Conservation (phyloP, 768 basidiomycete species). For the Boletus insuetus region DNA sequence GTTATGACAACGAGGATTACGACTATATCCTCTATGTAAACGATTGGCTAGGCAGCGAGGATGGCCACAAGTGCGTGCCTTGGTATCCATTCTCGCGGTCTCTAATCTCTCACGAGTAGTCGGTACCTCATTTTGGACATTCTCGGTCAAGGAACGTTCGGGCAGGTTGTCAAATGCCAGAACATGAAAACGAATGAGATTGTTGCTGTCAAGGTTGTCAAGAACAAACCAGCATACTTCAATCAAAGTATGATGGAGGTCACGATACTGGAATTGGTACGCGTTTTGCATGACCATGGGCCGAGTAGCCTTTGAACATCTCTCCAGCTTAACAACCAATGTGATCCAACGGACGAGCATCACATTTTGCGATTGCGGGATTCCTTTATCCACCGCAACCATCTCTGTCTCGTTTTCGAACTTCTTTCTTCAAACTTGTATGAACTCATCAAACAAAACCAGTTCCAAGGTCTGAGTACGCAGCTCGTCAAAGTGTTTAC, state of each 20-base stretch:
- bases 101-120: constrained; percentile 39
- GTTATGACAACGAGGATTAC: constrained; percentile 98
- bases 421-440: constrained; percentile 95
- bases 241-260: constrained; percentile 99
- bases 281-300: constrained; percentile 33
- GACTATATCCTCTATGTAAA: constrained; percentile 99
- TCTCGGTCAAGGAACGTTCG: constrained; percentile 97
- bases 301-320: not conserved
- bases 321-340: constrained; percentile 86
- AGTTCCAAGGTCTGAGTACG: constrained; percentile 95
- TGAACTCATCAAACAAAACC: constrained; percentile 99
- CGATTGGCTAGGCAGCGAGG: constrained; percentile 92
- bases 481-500: constrained; percentile 99
- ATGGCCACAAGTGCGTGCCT: constrained; percentile 83
- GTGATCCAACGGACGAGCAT: constrained; percentile 92
- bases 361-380: constrained; percentile 94
- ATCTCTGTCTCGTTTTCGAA: constrained; percentile 97
- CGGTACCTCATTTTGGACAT: constrained; percentile 94
- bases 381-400: constrained; percentile 94
- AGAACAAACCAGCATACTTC: constrained; percentile 99
- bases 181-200: constrained; percentile 99
- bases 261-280: constrained; percentile 90
- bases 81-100: not conserved
- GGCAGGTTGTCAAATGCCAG: constrained; percentile 99
- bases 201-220: constrained; percentile 98